Conservation (phyloP, 1,139 yeast species). For the Sugiyamaella paludigena region DNA sequence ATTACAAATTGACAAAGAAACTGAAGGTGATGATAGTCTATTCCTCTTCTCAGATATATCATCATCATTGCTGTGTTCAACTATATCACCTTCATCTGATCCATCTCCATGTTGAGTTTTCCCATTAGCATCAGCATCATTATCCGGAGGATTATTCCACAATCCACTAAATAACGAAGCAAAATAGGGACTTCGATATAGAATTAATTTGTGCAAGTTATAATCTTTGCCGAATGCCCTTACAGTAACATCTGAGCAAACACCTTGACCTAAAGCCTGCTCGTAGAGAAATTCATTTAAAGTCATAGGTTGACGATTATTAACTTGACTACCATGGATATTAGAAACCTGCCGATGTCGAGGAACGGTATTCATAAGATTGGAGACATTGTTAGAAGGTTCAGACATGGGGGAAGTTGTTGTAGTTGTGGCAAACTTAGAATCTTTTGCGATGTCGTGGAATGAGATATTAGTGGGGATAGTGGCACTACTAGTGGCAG, state of each 20-base stretch:
- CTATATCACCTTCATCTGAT: slow-evolving; percentile 1
- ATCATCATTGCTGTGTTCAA: neutral
- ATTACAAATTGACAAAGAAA: neutral
- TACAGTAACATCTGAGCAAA: slow-evolving; percentile 46
- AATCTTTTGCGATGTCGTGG: no score
- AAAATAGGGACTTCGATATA: slow-evolving; percentile 49
- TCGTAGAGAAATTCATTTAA: slow-evolving; percentile 38
- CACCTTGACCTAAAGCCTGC: slow-evolving; percentile 45
- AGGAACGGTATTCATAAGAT: slow-evolving; percentile 9
- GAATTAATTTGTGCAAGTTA: slow-evolving; percentile 45
- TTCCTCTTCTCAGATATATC: neutral
- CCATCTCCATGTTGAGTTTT: slow-evolving; percentile 35
- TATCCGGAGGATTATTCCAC: slow-evolving; percentile 37
- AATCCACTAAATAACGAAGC: slow-evolving; percentile 43
- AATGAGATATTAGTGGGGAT: no score
- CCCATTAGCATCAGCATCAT: slow-evolving; percentile 38
- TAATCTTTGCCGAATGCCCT: slow-evolving; percentile 46
- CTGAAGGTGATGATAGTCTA: neutral
- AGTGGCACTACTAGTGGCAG: no score
- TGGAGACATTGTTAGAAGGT: slow-evolving; percentile 1
- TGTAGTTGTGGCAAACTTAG: neutral
- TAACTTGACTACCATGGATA: slow-evolving; percentile 9
- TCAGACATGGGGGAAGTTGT: slow-evolving; percentile 3
- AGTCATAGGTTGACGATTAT: slow-evolving; percentile 18
- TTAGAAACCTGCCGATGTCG: slow-evolving; percentile 16